Conservation (phyloP, 495 filamentous ascomycete genomes). For the Podospora comata region DNA sequence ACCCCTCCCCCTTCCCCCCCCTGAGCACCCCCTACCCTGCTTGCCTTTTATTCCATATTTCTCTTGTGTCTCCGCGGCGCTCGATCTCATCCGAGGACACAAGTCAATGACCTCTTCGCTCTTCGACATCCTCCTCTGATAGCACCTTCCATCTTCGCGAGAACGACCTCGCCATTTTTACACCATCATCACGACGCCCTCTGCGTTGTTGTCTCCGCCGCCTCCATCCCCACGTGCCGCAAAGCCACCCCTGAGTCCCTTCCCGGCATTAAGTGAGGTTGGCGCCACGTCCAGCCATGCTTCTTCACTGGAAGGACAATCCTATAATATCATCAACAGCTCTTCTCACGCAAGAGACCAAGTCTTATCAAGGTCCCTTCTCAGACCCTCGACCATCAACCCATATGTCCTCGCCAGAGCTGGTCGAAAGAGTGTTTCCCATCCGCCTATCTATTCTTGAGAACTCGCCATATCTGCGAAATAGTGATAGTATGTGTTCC, state of each 20-base stretch:
- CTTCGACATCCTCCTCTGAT: background rate
- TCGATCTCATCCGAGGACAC: background rate
- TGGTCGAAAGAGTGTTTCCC: constrained; percentile 26
- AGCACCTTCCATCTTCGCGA: background rate
- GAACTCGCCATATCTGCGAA: constrained; percentile 24
- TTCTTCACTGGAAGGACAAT: no score
- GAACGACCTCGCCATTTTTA: background rate
- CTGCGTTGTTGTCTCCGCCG: background rate
- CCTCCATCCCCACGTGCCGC: no score
- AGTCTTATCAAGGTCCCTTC: no score
- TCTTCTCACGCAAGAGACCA: background rate
- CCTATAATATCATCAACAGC: background rate
- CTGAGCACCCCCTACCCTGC: background rate
- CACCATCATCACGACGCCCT: background rate
- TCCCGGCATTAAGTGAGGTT: no score
- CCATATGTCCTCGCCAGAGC: constrained; percentile 17
- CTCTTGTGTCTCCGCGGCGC: background rate
- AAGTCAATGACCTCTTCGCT: background rate
- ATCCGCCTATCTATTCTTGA: constrained; percentile 29
- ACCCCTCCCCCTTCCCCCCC: background rate
- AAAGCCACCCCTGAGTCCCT: no score
- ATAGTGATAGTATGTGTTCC: constrained; percentile 18
- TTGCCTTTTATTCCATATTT: constrained; percentile 6
- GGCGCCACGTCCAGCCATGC: no score
- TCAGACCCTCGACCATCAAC: background rate